Evolutionary conservation across 768 basidiomycete species (phyloP), one percentile per base, ranked within the genome.

Genomic region (Suillus discolor): DNA sequence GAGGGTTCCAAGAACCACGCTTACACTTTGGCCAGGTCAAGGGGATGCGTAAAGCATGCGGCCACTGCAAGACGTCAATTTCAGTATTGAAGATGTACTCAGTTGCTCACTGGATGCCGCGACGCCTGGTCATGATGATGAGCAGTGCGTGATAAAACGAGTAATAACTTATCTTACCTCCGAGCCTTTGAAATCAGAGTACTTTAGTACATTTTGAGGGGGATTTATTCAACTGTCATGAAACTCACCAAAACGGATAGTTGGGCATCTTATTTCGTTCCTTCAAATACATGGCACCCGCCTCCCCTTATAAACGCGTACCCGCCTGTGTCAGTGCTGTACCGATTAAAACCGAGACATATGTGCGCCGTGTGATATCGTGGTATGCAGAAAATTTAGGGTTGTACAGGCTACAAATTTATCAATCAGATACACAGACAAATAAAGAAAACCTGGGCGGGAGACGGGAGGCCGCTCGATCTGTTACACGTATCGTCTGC

Each of bases 11-110:
- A 9, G 9, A 39, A 55, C 60, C 36, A 1, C 16, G 80, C 87
- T 66, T 66, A 92, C 89, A 94, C 91, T 88, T 94, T 96, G 39
- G 91, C 90, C 62, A 94, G 80, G 77, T 94, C 93, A 63, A 94
- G 76, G 45, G 93, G 93, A 79, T 94, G 93, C 0, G 92, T 94
- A 72, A 85, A 89, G 62, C 83, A 87, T 36, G 92, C 89, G 47
- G 93, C 92, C 87, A 93, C 92, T 92, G 66, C 55, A 69, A 64
- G 38, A 60, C 49, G 41, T 60, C 64, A 47, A 23, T 44, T 63
- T 54, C 39, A 38, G 25, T 13, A 15, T 31, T 16, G 28, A 28
- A 36, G 15, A 44, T 51, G 23, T 23, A 31, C 25, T n/a, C n/a
- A 25, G 61, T 6, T 36, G 81, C 86, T 31, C 73, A 89, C 88